These are phyloP conservation scores for Dipteronia sinensis DNA, from an alignment of 345 rosid genomes.

Conservation along the genomic window DNA sequence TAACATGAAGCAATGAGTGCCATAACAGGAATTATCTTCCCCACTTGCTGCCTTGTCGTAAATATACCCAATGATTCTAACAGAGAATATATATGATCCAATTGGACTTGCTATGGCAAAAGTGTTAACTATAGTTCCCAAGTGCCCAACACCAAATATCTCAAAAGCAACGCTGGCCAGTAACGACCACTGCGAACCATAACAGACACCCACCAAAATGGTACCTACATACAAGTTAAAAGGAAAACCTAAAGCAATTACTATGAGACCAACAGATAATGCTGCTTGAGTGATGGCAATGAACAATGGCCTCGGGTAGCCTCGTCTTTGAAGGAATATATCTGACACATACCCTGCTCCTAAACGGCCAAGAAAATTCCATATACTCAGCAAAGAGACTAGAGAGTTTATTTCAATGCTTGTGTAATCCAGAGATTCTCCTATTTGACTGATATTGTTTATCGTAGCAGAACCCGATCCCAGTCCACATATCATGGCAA, in stretches of 20 bases:
- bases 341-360: constrained; percentile 85
- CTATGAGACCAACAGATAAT: constrained; percentile 61
- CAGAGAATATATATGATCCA: constrained; percentile 86
- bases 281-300: constrained; percentile 67
- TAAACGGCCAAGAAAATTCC: constrained; percentile 93
- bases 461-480: constrained; percentile 82
- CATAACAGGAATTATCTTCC: constrained; percentile 54
- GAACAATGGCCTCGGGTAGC: constrained; percentile 77
- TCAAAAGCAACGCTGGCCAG: constrained; percentile 83
- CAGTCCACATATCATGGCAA: constrained; percentile 76
- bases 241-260: constrained; percentile 71
- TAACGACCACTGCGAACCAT: constrained; percentile 86
- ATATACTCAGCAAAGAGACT: constrained; percentile 79
- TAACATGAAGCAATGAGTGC: constrained; percentile 68
- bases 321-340: constrained; percentile 56
- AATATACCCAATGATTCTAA: constrained; percentile 69
- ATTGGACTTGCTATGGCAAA: constrained; percentile 80
- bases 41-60: constrained; percentile 63
- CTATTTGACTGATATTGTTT: constrained; percentile 80
- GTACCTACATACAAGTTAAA: constrained; percentile 70
- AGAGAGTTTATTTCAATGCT: constrained; percentile 59
- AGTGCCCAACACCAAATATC: constrained; percentile 69
- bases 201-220: constrained; percentile 69
- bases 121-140: constrained; percentile 92
- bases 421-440: constrained; percentile 75